A percentile compares a stretch with the other conserved stretches of the same genome.
These are phyloP conservation scores for Podaxis pistillaris DNA, from an alignment of 768 basidiomycete species.

Conservation along the genomic window DNA sequence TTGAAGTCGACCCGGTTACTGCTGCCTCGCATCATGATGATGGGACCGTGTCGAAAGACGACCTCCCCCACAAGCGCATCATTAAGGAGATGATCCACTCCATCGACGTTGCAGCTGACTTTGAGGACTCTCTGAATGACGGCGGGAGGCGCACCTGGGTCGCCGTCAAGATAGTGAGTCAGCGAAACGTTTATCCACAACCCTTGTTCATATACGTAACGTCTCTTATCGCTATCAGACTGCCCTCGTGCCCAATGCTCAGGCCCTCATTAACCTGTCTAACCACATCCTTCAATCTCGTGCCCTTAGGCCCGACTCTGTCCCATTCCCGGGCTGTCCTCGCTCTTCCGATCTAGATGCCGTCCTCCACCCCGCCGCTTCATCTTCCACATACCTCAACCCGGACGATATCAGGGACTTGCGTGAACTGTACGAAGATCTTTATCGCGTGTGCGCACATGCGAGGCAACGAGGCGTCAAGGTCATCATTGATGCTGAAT, in stretches of 20 bases:
- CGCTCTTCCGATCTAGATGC: slow-evolving; percentile 55
- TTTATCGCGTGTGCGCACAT: slow-evolving; percentile 60
- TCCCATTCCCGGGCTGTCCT: slow-evolving; percentile 73
- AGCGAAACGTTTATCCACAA: slow-evolving; percentile 37
- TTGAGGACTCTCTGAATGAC: slow-evolving; percentile 53
- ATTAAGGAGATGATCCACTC: slow-evolving; percentile 75
- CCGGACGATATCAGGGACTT: slow-evolving; percentile 59
- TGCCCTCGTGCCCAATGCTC: slow-evolving; percentile 64
- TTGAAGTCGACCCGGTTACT: slow-evolving; percentile 61
- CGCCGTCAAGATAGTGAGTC: slow-evolving; percentile 64
- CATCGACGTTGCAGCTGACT: slow-evolving; percentile 78
- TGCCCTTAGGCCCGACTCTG: slow-evolving; percentile 25
- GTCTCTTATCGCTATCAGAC: slow-evolving; percentile 38
- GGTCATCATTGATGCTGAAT: slow-evolving; percentile 84
- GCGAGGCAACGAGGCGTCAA: slow-evolving; percentile 64
- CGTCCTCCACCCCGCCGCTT: slow-evolving; percentile 34
- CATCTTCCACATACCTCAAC: slow-evolving; percentile 33
- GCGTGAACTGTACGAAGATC: slow-evolving; percentile 56
- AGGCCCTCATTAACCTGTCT: slow-evolving; percentile 62
- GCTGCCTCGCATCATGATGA: slow-evolving; percentile 19
- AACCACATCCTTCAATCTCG: slow-evolving; percentile 50
- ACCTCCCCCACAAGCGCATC: slow-evolving; percentile 54
- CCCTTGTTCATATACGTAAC: not conserved
- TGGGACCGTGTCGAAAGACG: slow-evolving; percentile 20
- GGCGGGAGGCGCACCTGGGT: slow-evolving; percentile 71